Evolutionary conservation across 768 basidiomycete species (phyloP), one percentile per base, ranked within the genome.

Genomic region (Mycena belliarum): DNA sequence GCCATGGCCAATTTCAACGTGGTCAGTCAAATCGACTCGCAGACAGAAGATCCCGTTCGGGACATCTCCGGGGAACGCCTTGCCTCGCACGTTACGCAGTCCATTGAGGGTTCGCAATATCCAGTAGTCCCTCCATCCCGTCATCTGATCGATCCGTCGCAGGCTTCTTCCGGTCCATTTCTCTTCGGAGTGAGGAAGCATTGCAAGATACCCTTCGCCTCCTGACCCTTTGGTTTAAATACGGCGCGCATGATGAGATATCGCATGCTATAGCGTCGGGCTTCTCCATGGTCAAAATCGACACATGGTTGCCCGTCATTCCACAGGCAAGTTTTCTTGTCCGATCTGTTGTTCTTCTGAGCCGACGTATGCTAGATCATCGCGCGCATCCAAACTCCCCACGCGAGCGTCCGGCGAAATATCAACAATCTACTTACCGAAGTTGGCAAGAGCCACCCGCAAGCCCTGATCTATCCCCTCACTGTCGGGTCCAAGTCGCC

Each of bases 231-330:
- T 99, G 97, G 97, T 99, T 99, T 82, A 98, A 96, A 68, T 98
- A 89, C 69, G 97, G 96, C 14, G 86, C 88, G 29, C 87, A 95
- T 57, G 86, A 91, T 44, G 89, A 93, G 55, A 94, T 99, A 64
- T 92, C 88, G 62, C 81, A 90, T 64, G 91, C 95, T 0, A 95
- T 99, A 79, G 85, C 82, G n/a, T 86, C 77, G 48, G 95, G 96
- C 0, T 93, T 97, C 73, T 85, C 86, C 2, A 86, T 83, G 43
- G 93, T 99, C 35, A 93, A 92, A 69, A 88, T 99, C 48, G 95
- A 99, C 69, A 98, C 95, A 0, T 99, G 97, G 97, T 79, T 99
- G 37, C 95, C 98, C 67, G 97, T 99, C 60, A 94, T 98, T 51
- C 97, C 97, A 44, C 96, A 98, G 82, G 95, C 93, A 70, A 59